Evolutionary conservation across 257 asterid species (phyloP), one percentile per base, ranked within the genome.

Genomic region (Nicotiana benthamiana): DNA sequence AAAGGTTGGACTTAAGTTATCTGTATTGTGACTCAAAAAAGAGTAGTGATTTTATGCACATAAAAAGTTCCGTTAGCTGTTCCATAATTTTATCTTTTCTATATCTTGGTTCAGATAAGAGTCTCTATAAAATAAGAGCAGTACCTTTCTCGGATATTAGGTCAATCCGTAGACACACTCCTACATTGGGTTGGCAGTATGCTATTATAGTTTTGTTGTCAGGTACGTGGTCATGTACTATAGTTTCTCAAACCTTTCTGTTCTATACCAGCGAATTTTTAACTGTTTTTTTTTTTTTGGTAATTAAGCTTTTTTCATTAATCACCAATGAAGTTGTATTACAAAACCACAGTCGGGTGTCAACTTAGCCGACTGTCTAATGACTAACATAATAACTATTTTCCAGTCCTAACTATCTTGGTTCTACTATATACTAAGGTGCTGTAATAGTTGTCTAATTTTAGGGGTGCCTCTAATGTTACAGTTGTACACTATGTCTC

Each of bases 151-250:
- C 99, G 4, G 97, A 91, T 54, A 86, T 96, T 54, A 94, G 94
- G 60, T 94, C 99, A 75, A 91, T 96, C 75, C 94, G 95, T 68
- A 90, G 97, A 86, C 97, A 94, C 86, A 91, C 91, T 64, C 98
- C 98, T 56, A 84, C 97, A 18, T 88, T 92, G 65, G 98, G 97
- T 72, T 96, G 98, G 98, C 98, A 92, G 81, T 96, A 90, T 82
- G 86, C 94, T 79, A 96, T 96, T 87, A 90, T 94, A 72, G 98
- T 96, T 84, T 84, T 90, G 86, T 89, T 94, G 68, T 90, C 98
- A 90, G 99, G 99, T 94, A 79, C 53, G 75, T 85, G 36, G 61
- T 59, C 75, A 63, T 84, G 36, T 56, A 68, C 66, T 32, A 20
- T 30, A 18, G 34, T 77, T 24, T 82, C 34, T 6, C 15, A 52